These are phyloP conservation scores for Coemansia sp. DNA, from an alignment of 192 early-diverging fungal genomes.

Conservation along the genomic window DNA sequence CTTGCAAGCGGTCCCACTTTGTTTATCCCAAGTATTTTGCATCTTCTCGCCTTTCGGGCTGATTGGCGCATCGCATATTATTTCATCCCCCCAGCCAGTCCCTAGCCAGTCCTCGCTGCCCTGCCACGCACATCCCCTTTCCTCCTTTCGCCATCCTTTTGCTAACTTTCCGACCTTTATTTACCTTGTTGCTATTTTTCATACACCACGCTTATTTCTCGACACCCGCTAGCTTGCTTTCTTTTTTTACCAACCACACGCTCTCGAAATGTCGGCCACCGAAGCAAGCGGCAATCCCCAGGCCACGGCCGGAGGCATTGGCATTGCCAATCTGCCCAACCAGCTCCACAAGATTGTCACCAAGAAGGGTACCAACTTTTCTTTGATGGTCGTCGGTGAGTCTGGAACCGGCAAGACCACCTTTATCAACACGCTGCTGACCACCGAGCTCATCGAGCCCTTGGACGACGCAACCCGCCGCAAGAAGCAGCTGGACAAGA, in stretches of 20 bases:
- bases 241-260: neutral
- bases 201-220: neutral
- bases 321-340: slow-evolving; percentile 98
- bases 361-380: slow-evolving; percentile 93
- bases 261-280: slow-evolving; percentile 40
- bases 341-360: slow-evolving; percentile 98
- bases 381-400: slow-evolving; percentile 95
- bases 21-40: slow-evolving; percentile 5
- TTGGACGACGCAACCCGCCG: slow-evolving; percentile 74
- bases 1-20: slow-evolving; percentile 4
- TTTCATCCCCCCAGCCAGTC: slow-evolving; percentile 6
- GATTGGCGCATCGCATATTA: neutral
- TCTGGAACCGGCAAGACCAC: slow-evolving; percentile 98
- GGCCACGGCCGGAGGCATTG: slow-evolving; percentile 64
- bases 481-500: slow-evolving; percentile 90
- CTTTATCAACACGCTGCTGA: slow-evolving; percentile 98
- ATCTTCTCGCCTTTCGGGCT: slow-evolving; percentile 4
- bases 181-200: slow-evolving; percentile 7
- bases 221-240: neutral
- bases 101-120: slow-evolving; percentile 2
- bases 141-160: slow-evolving; percentile 6
- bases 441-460: slow-evolving; percentile 90
- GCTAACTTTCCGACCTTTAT: slow-evolving; percentile 5
- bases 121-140: slow-evolving; percentile 3
- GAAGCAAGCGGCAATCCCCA: slow-evolving; percentile 44